Percentiles rank a stretch among this genome's conserved stretches.
Evolutionary conservation across 1,284 basidiomycete species (phyloP).

Genomic region (Veloboletus limbatus): DNA sequence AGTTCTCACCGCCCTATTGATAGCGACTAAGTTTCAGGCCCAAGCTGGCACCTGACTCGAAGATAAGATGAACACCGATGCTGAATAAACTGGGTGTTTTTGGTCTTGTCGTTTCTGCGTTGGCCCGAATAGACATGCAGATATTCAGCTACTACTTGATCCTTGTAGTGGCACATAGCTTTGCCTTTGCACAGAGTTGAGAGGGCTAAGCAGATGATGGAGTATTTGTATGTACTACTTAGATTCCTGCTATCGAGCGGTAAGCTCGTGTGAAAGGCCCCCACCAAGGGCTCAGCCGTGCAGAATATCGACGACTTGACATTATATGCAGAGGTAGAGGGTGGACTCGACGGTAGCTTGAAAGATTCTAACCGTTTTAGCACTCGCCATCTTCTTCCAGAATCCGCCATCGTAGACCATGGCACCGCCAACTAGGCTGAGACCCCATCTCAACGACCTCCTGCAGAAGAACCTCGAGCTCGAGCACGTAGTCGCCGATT

Average conservation of each 20-base stretch:
- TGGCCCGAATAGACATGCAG: no score
- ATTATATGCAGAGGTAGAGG: neutral
- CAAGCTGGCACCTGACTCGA: slow-evolving; percentile 3
- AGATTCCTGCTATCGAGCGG: slow-evolving; percentile 3
- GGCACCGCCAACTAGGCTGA: slow-evolving; percentile 26
- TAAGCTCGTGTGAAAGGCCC: slow-evolving; percentile 19
- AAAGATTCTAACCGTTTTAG: neutral
- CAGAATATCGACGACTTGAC: slow-evolving; percentile 2
- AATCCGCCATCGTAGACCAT: slow-evolving; percentile 8
- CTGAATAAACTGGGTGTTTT: neutral
- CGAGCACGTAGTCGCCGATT: slow-evolving; percentile 28
- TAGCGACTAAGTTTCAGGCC: slow-evolving; percentile 3
- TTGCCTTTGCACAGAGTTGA: neutral
- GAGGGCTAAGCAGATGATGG: neutral
- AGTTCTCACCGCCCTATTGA: slow-evolving; percentile 22
- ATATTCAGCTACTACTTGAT: no score
- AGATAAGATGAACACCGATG: neutral
- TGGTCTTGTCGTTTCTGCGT: no score
- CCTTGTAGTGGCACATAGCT: neutral
- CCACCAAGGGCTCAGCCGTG: neutral
- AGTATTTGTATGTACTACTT: no score
- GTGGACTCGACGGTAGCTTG: neutral
- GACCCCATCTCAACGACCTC: slow-evolving; percentile 30
- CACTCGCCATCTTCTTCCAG: neutral
- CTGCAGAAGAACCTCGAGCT: slow-evolving; percentile 31